Evolutionary conservation across 176 grass and related monocot species (phyloP).

Genomic region (Triticum turgidum): DNA sequence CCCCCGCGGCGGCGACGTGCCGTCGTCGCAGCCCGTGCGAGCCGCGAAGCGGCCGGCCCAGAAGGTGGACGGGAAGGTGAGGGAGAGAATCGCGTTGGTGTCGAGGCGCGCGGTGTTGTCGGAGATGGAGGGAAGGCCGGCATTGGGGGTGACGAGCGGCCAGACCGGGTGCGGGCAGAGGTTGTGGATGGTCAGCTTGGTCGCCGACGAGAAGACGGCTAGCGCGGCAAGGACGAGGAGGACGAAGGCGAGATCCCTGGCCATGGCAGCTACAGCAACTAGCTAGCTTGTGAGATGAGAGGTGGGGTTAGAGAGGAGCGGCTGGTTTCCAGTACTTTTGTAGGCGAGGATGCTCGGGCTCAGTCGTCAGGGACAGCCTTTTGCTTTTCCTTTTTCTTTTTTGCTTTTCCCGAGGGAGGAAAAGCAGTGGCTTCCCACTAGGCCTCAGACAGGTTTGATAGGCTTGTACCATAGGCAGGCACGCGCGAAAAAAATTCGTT

Average conservation of each 20-base stretch:
- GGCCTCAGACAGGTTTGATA: no score
- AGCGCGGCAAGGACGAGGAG: neutral
- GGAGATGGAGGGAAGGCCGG: slow-evolving; percentile 48
- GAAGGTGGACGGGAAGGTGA: slow-evolving; percentile 29
- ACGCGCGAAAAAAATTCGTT: no score
- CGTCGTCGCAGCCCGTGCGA: slow-evolving; percentile 44
- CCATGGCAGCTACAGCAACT: neutral
- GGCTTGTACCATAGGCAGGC: no score
- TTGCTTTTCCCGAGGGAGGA: no score
- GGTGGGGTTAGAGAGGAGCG: neutral
- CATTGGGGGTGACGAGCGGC: slow-evolving; percentile 47
- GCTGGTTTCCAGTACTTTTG: slow-evolving; percentile 1
- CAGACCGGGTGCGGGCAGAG: slow-evolving; percentile 47
- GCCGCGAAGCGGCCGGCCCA: slow-evolving; percentile 44
- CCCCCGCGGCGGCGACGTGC: neutral
- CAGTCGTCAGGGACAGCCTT: no score
- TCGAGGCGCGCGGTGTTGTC: slow-evolving; percentile 45
- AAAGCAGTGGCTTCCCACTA: no score
- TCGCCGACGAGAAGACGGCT: neutral
- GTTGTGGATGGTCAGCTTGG: slow-evolving; percentile 50
- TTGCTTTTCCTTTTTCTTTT: no score
- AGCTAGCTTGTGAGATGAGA: neutral
- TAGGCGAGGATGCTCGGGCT: neutral
- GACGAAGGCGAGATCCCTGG: neutral
- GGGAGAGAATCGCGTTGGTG: slow-evolving; percentile 32